These are phyloP conservation scores for Teunomyces kruisii DNA, from an alignment of 805 yeast genomes.

Conservation along the genomic window DNA sequence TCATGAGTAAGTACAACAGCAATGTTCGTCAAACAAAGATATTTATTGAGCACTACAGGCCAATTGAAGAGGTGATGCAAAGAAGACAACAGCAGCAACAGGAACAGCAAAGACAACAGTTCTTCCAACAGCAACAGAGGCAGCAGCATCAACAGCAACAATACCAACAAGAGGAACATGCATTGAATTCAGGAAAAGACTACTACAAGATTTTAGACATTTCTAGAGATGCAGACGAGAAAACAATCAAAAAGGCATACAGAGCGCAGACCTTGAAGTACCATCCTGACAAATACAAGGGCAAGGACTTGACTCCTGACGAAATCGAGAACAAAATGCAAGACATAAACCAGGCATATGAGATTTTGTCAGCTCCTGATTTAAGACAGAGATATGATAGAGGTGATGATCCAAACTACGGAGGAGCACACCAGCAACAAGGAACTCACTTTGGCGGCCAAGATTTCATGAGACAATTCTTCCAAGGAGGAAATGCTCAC, in stretches of 20 bases:
- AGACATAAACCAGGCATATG: slow-evolving; percentile 90
- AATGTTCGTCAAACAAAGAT: slow-evolving; percentile 40
- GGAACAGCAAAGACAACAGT: slow-evolving; percentile 41
- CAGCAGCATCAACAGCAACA: slow-evolving; percentile 45
- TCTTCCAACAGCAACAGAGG: slow-evolving; percentile 42
- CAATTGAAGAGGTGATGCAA: slow-evolving; percentile 21
- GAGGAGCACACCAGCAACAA: slow-evolving; percentile 5
- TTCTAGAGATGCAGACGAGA: slow-evolving; percentile 61
- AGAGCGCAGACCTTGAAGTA: slow-evolving; percentile 72
- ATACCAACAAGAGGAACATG: slow-evolving; percentile 31
- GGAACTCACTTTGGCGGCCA: not conserved
- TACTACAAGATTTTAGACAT: slow-evolving; percentile 80
- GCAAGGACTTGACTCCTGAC: slow-evolving; percentile 61
- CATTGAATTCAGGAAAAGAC: slow-evolving; percentile 52
- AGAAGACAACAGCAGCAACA: slow-evolving; percentile 36
- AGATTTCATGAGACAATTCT: slow-evolving; percentile 8
- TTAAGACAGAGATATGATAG: slow-evolving; percentile 65
- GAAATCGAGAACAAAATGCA: slow-evolving; percentile 84
- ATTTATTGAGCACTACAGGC: slow-evolving; percentile 28
- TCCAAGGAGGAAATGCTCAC: slow-evolving; percentile 7
- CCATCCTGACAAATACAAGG: slow-evolving; percentile 90
- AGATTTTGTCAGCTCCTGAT: slow-evolving; percentile 69
- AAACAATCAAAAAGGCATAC: slow-evolving; percentile 78
- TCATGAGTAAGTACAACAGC: slow-evolving; percentile 32
- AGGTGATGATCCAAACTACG: slow-evolving; percentile 52